phyloP scores from a whole-genome alignment of 2,329 filamentous ascomycete genomes.

The Neodidymelliopsis sp. region DNA sequence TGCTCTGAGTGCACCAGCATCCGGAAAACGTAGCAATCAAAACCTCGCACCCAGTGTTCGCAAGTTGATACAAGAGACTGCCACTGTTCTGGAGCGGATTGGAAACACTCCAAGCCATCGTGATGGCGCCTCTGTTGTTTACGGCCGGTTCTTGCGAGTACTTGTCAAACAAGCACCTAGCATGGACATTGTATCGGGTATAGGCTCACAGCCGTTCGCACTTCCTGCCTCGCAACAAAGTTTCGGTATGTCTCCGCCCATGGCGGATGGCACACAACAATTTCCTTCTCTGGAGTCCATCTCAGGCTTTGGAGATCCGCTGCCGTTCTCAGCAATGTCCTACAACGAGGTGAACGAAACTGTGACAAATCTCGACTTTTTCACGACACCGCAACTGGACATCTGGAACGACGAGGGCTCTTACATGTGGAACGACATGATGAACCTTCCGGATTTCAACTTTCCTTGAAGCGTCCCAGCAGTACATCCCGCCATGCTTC shows the following conservation, averaged over 20 bases:
- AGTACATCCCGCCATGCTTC: no score
- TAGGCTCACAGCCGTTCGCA: slow-evolving; percentile 19
- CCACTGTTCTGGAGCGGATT: slow-evolving; percentile 72
- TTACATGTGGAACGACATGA: slow-evolving; percentile 45
- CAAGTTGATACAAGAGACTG: slow-evolving; percentile 67
- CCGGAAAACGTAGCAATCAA: slow-evolving; percentile 29
- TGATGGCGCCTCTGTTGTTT: slow-evolving; percentile 69
- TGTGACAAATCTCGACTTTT: slow-evolving; percentile 68
- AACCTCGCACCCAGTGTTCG: slow-evolving; percentile 46
- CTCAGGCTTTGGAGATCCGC: slow-evolving; percentile 32
- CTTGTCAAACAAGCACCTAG: slow-evolving; percentile 41
- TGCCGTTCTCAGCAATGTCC: slow-evolving; percentile 74
- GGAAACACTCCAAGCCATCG: slow-evolving; percentile 71
- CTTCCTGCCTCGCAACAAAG: slow-evolving; percentile 15
- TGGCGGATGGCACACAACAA: slow-evolving; percentile 5
- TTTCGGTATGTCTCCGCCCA: slow-evolving; percentile 10
- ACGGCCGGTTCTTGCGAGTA: slow-evolving; percentile 63
- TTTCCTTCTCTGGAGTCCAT: slow-evolving; percentile 24
- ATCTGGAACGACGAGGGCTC: slow-evolving; percentile 63
- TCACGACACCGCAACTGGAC: slow-evolving; percentile 63
- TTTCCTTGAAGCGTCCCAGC: no score
- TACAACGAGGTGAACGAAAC: slow-evolving; percentile 72
- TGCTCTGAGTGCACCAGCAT: slow-evolving; percentile 53
- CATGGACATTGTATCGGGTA: slow-evolving; percentile 14
- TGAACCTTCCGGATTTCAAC: slow-evolving; percentile 44